phyloP scores from a whole-genome alignment of 1,284 basidiomycete species.

The Pyrrhoderma noxium region DNA sequence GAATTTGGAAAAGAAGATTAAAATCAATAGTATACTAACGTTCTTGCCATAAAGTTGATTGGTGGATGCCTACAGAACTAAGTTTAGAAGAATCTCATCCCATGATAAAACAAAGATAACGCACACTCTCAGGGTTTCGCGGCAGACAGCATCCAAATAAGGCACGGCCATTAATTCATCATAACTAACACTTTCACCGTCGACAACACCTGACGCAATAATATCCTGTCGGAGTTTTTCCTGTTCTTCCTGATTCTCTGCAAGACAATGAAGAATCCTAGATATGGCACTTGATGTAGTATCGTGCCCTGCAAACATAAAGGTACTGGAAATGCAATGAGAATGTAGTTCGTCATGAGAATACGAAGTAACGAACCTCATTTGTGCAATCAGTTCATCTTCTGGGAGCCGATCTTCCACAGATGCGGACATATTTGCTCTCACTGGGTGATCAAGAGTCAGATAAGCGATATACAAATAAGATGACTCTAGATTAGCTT shows the following conservation, averaged over 20 bases:
- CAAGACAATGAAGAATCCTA: slow-evolving; percentile 12
- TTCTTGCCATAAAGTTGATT: slow-evolving; percentile 19
- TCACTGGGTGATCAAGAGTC: slow-evolving; percentile 8
- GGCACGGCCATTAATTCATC: slow-evolving; percentile 16
- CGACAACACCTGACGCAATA: slow-evolving; percentile 10
- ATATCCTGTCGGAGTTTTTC: slow-evolving; percentile 16
- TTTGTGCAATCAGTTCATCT: slow-evolving; percentile 17
- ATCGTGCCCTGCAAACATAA: slow-evolving; percentile 19
- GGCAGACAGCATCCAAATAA: slow-evolving; percentile 18
- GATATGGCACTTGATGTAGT: slow-evolving; percentile 19
- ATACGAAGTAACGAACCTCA: slow-evolving; percentile 11
- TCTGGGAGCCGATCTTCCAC: slow-evolving; percentile 15
- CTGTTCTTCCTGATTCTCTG: slow-evolving; percentile 10
- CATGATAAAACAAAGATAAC: background rate
- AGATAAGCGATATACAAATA: too few species aligned
- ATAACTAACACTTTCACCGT: slow-evolving; percentile 10
- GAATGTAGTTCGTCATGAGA: background rate
- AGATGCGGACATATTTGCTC: slow-evolving; percentile 14
- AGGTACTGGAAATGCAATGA: slow-evolving; percentile 10
- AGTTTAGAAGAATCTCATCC: background rate
- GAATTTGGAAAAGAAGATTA: background rate
- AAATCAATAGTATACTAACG: slow-evolving; percentile 8
- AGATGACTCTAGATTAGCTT: background rate
- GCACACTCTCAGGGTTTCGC: slow-evolving; percentile 17
- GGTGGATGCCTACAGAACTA: slow-evolving; percentile 12